These are phyloP conservation scores for Glycine soja DNA, from an alignment of 306 rosid genomes.

Conservation along the genomic window DNA sequence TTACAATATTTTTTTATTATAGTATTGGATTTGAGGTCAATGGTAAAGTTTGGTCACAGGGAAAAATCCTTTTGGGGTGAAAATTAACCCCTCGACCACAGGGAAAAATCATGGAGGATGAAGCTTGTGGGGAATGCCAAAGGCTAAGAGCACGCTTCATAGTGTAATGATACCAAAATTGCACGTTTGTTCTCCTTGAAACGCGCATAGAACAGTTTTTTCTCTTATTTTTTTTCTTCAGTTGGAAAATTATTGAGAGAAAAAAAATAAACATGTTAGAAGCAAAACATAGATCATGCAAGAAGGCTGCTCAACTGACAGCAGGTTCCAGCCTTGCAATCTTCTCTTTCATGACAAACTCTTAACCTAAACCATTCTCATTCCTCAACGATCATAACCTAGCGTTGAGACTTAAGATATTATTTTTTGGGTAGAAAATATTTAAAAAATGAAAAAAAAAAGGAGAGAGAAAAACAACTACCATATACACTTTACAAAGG, in stretches of 20 bases:
- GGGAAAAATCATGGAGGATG: slow-evolving; percentile 61
- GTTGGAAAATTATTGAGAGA: neutral
- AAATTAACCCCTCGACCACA: slow-evolving; percentile 37
- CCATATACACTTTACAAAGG: slow-evolving; percentile 3
- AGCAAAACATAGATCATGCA: slow-evolving; percentile 76
- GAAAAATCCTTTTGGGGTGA: slow-evolving; percentile 44
- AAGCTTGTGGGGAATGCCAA: slow-evolving; percentile 55
- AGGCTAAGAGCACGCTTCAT: slow-evolving; percentile 62
- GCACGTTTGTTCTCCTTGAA: slow-evolving; percentile 84
- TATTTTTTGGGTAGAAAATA: neutral
- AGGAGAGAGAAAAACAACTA: neutral
- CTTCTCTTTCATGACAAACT: slow-evolving; percentile 56
- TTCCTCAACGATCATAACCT: slow-evolving; percentile 62
- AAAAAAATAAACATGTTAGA: neutral
- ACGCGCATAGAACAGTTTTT: slow-evolving; percentile 40
- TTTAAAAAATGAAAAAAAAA: neutral
- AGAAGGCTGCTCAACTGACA: slow-evolving; percentile 96
- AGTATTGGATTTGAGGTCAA: slow-evolving; percentile 1
- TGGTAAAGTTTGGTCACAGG: slow-evolving; percentile 38
- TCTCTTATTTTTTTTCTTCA: neutral
- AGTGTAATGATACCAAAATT: slow-evolving; percentile 68
- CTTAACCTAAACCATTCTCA: slow-evolving; percentile 62
- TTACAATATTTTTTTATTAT: neutral
- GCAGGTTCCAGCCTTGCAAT: slow-evolving; percentile 91
- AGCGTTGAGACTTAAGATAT: slow-evolving; percentile 43